phyloP scores from a whole-genome alignment of 2,329 filamentous ascomycete species.

The Trichoderma endophyticum region DNA sequence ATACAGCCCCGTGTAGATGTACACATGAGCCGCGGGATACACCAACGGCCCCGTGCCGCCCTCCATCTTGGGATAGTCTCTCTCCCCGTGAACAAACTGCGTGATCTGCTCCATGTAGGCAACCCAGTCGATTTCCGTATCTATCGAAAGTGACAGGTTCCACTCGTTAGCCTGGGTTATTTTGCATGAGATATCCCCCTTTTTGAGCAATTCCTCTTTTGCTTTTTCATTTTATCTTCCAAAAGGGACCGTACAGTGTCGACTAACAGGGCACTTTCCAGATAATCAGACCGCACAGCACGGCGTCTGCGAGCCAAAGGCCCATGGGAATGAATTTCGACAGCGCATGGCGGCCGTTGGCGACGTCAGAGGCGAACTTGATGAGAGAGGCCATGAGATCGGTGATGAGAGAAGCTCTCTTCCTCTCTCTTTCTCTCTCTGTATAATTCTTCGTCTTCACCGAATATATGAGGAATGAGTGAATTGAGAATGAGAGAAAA shows the following conservation, averaged over 20 bases:
- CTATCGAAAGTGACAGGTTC: slow-evolving; percentile 36
- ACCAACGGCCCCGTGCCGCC: slow-evolving; percentile 91
- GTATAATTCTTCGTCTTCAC: background rate
- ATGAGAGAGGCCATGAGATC: slow-evolving; percentile 32
- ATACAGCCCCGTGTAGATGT: slow-evolving; percentile 81
- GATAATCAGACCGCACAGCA: slow-evolving; percentile 71
- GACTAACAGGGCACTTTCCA: slow-evolving; percentile 77
- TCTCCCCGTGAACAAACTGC: slow-evolving; percentile 77
- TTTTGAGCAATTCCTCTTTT: background rate
- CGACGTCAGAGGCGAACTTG: slow-evolving; percentile 40
- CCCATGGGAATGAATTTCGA: slow-evolving; percentile 53
- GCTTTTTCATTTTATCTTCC: too few relatives aligned
- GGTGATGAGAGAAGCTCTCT: background rate
- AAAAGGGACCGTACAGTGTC: background rate
- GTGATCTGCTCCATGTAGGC: slow-evolving; percentile 94
- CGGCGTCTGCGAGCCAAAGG: slow-evolving; percentile 66
- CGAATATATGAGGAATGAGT: background rate
- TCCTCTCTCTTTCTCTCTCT: background rate
- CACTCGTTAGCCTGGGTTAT: background rate
- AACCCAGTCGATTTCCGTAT: slow-evolving; percentile 97
- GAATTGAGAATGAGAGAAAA: background rate
- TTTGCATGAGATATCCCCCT: background rate
- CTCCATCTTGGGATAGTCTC: slow-evolving; percentile 80
- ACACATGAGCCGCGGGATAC: slow-evolving; percentile 91
- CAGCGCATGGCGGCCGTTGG: slow-evolving; percentile 48